Base-by-base conservation (phyloP, 2,329 filamentous ascomycete species). In the Curvularia verruculosa region DNA sequence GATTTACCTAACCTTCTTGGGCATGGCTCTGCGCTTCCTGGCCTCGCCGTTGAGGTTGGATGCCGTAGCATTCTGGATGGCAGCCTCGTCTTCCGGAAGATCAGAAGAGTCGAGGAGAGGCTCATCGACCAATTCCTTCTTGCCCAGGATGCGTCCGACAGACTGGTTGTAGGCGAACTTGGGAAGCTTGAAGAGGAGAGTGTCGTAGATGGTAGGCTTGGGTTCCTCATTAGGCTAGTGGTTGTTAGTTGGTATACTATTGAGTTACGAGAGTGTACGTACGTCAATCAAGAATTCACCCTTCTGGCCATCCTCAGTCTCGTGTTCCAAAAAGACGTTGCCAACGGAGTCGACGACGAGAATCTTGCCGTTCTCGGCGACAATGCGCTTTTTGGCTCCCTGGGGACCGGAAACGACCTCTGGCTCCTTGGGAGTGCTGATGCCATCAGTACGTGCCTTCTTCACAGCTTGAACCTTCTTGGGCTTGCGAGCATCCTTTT, bases 311-410 rank as follows among this genome's bases (percentile, higher is more conserved):
- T 97, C 91, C 65, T 93, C 92, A 49, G 92, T 91, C 68, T 91
- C 85, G 72, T 96, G 91, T 77, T 98, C 93, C n/a, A 99, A 82
- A 73, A 91, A 99, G 12, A 99, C 95, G 68, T 97, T 92, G 26
- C 95, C 95, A 9, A 89, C 82, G 0, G 91, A 91, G 77, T 99
- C 94, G 3, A 99, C 95, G 54, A 99, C 89, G 36, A 99, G 82
- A 0, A 96, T 84, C 81, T 98, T 99, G 65, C 95, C 95, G 69
- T 99, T 99, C 81, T 96, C 90, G 2, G 93, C 94, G 24, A 93
- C 86, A 15, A 98, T 91, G 34, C 91, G 85, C 83, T 94, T 96
- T 79, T 91, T 91, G 31, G 89, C 83, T 19, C 93, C 92, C 36
- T 87, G 85, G 1, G 91, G 86, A 10, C 87, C 86, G 52, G 82